These are phyloP conservation scores for Aspergillus indologenus DNA, from an alignment of 495 filamentous ascomycete genomes.

Conservation along the genomic window DNA sequence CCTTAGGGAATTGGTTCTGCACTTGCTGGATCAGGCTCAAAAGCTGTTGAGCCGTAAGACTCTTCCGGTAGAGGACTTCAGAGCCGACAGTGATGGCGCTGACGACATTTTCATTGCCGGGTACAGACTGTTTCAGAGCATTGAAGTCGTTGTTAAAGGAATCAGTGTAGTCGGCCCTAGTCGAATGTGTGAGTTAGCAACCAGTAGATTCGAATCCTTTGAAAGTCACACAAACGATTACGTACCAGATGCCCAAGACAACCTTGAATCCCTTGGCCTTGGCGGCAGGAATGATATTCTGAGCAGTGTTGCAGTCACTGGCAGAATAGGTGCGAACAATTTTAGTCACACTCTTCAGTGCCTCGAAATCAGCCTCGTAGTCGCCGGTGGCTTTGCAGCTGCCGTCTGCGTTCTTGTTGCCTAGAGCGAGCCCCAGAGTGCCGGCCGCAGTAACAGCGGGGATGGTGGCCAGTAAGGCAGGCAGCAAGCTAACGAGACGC, in stretches of 20 bases:
- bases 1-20: slow-evolving; percentile 47
- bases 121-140: slow-evolving; percentile 53
- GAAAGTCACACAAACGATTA: slow-evolving; percentile 11
- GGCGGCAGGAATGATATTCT: slow-evolving; percentile 68
- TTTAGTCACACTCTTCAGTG: slow-evolving; percentile 48
- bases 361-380: slow-evolving; percentile 68
- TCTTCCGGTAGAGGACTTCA: slow-evolving; percentile 72
- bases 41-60: slow-evolving; percentile 62
- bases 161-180: slow-evolving; percentile 65
- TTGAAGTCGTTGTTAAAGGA: slow-evolving; percentile 62
- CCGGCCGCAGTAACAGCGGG: slow-evolving; percentile 44
- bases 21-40: slow-evolving; percentile 61
- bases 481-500: slow-evolving; percentile 41
- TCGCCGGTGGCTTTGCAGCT: slow-evolving; percentile 62
- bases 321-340: slow-evolving; percentile 72
- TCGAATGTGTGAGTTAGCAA: slow-evolving; percentile 2
- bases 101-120: slow-evolving; percentile 54
- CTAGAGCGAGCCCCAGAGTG: slow-evolving; percentile 49
- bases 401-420: slow-evolving; percentile 50
- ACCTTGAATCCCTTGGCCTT: slow-evolving; percentile 70
- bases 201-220: not conserved
- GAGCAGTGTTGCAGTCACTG: slow-evolving; percentile 58
- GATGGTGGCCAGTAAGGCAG: slow-evolving; percentile 38
- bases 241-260: slow-evolving; percentile 72
- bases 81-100: slow-evolving; percentile 77